Percentiles rank a stretch among this genome's conserved stretches.
Conservation (phyloP, 2,329 filamentous ascomycete genomes). For the Venturia asperata region DNA sequence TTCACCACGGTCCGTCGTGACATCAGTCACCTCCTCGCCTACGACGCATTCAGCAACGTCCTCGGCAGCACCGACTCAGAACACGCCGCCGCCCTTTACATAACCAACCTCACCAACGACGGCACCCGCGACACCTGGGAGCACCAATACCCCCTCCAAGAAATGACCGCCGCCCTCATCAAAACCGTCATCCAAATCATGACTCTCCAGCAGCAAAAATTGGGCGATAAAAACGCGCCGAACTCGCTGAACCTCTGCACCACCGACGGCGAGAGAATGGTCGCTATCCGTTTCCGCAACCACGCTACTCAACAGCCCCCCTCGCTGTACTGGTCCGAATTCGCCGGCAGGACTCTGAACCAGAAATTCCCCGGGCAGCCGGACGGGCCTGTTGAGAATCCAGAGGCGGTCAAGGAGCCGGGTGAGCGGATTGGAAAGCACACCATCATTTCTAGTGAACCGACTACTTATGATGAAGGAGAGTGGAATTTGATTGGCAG, state of each 20-base stretch:
- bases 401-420: conserved; percentile 31
- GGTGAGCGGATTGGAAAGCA: conserved; percentile 43
- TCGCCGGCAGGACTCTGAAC: conserved; percentile 47
- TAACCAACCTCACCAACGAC: conserved; percentile 39
- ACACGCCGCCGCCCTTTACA: conserved; percentile 44
- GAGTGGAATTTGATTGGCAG: conserved; percentile 47
- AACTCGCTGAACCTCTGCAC: conserved; percentile 48
- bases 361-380: conserved; percentile 46
- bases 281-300: conserved; percentile 48
- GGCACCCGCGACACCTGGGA: conserved; percentile 38
- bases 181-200: conserved; percentile 43
- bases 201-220: conserved; percentile 41
- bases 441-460: conserved; percentile 49
- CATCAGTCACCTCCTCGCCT: conserved; percentile 39
- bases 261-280: conserved; percentile 44
- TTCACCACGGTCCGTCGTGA: conserved; percentile 43
- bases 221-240: conserved; percentile 37
- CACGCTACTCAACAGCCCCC: conserved; percentile 46
- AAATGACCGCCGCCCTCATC: conserved; percentile 42
- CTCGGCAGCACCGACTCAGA: conserved; percentile 48
- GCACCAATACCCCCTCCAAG: conserved; percentile 33
- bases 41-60: conserved; percentile 44
- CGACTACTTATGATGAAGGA: conserved; percentile 45
- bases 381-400: conserved; percentile 33
- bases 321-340: conserved; percentile 44